Base-by-base conservation (phyloP, 768 basidiomycete species). In the Suillus subluteus region DNA sequence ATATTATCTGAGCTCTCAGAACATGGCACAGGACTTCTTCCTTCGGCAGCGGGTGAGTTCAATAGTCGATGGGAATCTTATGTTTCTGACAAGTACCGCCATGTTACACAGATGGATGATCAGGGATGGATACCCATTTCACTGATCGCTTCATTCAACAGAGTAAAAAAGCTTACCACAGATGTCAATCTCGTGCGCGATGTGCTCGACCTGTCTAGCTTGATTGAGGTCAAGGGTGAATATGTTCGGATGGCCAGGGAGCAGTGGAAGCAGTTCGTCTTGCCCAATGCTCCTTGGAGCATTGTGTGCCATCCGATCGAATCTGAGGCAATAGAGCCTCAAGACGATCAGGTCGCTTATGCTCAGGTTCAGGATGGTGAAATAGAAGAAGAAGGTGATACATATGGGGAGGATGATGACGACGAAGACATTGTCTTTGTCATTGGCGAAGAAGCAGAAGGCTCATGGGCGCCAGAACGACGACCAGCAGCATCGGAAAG, bases 1-100 rank as follows among this genome's bases (percentile, higher is more conserved):
- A 78, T 98, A 95, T 77, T 98, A 97, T 80, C 83, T 98, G 70
- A 94, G 94, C 71, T 83, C 90, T 65, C 90, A 98, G 75, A 98
- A 97, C 74, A 83, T 98, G 80, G 91, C 86, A n/a, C 87, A 89
- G 74, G 96, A 98, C 76, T 84, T 91, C 70, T 97, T 85, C 79
- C 81, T 98, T 43, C 85, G 94, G 62, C 84, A 89, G 78, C 82
- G 87, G 80, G 95, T 93, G 71, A 73, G 89, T 82, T 18, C 58
- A 58, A 41, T 38, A 38, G 18, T 40, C 32, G n/a, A 67, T 9
- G 37, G 16, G 7, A 21, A 6, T 58, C 35, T 56, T 35, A 44
- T 32, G n/a, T 54, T 65, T 50, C 35, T n/a, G 3, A n/a, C 44
- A 15, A 21, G 23, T 69, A 38, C 52, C 69, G 44, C 54, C 11